A percentile compares a stretch with the other conserved stretches of the same genome.
These are phyloP conservation scores for Stevia rebaudiana DNA, from an alignment of 140 eudicot genomes.

Conservation along the genomic window DNA sequence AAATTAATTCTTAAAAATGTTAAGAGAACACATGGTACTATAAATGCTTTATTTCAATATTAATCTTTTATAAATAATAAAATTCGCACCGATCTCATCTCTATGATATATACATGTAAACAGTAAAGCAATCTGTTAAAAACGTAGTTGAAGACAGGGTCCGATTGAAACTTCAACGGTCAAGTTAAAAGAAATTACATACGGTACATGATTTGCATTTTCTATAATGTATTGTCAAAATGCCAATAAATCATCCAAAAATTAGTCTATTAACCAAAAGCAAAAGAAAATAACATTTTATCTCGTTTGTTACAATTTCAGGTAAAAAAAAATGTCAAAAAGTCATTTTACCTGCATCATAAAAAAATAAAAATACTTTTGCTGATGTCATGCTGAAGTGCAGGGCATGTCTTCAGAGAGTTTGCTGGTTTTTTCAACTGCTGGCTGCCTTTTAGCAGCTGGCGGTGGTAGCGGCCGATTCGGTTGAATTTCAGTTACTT, in stretches of 20 bases:
- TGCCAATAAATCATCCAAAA: constrained; percentile 11
- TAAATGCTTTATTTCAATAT: too few species aligned
- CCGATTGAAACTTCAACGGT: too few species aligned
- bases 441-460: constrained; percentile 22
- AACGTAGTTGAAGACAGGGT: too few species aligned
- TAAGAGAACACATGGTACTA: too few species aligned
- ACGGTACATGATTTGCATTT: background rate
- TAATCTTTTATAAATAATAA: too few species aligned
- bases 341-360: constrained; percentile 25
- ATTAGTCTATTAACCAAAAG: background rate
- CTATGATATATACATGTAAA: too few species aligned
- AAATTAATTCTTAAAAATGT: too few species aligned
- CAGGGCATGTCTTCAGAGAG: constrained; percentile 42
- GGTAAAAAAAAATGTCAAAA: constrained; percentile 20
- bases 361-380: background rate
- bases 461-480: constrained; percentile 60
- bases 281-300: background rate
- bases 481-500: constrained; percentile 55
- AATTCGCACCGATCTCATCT: too few species aligned
- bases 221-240: constrained; percentile 4
- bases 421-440: constrained; percentile 15
- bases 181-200: background rate
- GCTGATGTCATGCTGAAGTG: constrained; percentile 49
- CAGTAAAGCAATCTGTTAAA: too few species aligned
- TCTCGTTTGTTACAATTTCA: constrained; percentile 6